Conservation (phyloP, 768 basidiomycete species). For the Kondoa malvinella region DNA sequence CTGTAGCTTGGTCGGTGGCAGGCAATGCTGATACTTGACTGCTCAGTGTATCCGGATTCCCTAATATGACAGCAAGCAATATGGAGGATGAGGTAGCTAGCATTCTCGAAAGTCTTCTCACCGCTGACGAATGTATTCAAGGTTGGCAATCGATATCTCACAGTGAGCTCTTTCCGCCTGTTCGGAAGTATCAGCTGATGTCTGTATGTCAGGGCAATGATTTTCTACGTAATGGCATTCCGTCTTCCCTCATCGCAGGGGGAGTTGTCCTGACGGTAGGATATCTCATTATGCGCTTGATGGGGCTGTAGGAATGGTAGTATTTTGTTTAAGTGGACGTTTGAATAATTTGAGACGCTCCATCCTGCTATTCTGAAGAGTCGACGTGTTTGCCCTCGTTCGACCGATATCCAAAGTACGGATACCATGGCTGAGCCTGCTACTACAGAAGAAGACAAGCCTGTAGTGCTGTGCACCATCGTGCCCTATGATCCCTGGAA, state of each 20-base stretch:
- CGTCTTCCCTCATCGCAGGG: slow-evolving; percentile 77
- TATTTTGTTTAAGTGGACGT: neutral
- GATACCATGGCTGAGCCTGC: no score
- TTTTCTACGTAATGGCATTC: slow-evolving; percentile 84
- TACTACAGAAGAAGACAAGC: no score
- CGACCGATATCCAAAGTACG: no score
- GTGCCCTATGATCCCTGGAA: neutral
- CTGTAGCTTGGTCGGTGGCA: no score
- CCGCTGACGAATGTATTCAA: no score
- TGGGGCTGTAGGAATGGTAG: slow-evolving; percentile 14
- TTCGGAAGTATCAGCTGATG: neutral
- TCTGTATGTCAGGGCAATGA: slow-evolving; percentile 51
- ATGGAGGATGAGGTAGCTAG: slow-evolving; percentile 89
- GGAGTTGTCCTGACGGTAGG: slow-evolving; percentile 74
- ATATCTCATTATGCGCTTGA: slow-evolving; percentile 35
- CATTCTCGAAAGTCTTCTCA: no score
- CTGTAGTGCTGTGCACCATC: no score
- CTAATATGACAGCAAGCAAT: slow-evolving; percentile 49
- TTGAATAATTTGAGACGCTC: neutral
- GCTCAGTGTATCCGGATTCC: slow-evolving; percentile 99
- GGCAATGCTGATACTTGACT: no score
- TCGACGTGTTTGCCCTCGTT: no score
- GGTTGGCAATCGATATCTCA: slow-evolving; percentile 61
- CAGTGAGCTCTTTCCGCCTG: slow-evolving; percentile 5
- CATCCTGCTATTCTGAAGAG: no score